phyloP scores from a whole-genome alignment of 768 basidiomycete species.

The Glaciozyma martinii region DNA sequence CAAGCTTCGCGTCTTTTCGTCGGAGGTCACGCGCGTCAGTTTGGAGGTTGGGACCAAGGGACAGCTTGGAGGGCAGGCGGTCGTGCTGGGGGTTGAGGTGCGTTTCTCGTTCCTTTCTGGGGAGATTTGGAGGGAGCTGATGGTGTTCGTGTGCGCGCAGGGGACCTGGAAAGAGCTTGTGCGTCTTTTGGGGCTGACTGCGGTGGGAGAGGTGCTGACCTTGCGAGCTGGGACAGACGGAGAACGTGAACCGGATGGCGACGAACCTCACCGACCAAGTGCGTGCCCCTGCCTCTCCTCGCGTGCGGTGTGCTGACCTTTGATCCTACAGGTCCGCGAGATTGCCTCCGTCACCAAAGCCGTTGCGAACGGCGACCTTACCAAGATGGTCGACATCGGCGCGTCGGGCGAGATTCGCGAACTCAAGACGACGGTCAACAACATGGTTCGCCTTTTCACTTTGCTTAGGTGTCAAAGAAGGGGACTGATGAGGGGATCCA shows the following conservation, averaged over 20 bases:
- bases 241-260: conserved; percentile 41
- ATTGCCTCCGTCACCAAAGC: conserved; percentile 65
- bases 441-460: conserved; percentile 54
- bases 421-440: conserved; percentile 63
- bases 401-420: conserved; percentile 67
- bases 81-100: conserved; percentile 42
- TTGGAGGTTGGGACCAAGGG: conserved; percentile 47
- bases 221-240: conserved; percentile 22
- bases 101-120: background rate
- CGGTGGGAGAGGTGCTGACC: background rate
- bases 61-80: conserved; percentile 40
- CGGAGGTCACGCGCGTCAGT: conserved; percentile 75
- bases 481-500: conserved; percentile 64
- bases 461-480: conserved; percentile 62
- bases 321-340: conserved; percentile 38
- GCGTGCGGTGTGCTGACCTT: background rate
- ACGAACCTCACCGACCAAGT: conserved; percentile 41
- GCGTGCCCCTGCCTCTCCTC: conserved; percentile 8
- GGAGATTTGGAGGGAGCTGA: background rate
- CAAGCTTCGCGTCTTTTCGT: conserved; percentile 56
- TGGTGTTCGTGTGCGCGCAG: background rate
- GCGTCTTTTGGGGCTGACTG: background rate
- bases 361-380: conserved; percentile 82
- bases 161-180: conserved; percentile 43
- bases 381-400: conserved; percentile 84